A percentile compares a stretch with the other conserved stretches of the same genome.
Conservation (phyloP, 2,329 filamentous ascomycete genomes). For the Aspergillus sp. region DNA sequence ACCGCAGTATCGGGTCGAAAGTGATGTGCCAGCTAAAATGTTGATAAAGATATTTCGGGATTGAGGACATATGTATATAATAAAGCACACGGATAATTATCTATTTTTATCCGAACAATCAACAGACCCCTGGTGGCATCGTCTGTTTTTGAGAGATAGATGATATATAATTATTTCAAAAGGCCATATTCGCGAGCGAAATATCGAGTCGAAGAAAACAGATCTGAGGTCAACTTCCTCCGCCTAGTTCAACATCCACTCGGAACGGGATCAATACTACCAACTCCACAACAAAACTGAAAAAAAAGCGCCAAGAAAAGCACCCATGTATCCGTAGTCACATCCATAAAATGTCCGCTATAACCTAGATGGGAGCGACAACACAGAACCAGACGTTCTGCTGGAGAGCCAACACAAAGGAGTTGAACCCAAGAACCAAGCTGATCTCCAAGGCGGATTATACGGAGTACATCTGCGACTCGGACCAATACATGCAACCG, state of each 20-base stretch:
- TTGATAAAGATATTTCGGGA: too few species aligned
- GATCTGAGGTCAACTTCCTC: too few species aligned
- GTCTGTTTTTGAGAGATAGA: too few species aligned
- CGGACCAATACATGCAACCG: not conserved
- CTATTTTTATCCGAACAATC: not conserved
- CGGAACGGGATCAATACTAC: not conserved
- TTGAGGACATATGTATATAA: too few species aligned
- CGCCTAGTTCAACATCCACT: too few species aligned
- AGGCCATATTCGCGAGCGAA: too few species aligned
- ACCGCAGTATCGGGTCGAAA: not conserved
- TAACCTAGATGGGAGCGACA: not conserved
- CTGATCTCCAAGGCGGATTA: not conserved
- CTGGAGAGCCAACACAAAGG: not conserved
- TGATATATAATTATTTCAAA: too few species aligned
- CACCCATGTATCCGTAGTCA: not conserved
- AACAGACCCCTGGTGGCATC: not conserved
- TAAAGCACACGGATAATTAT: too few species aligned
- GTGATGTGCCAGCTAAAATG: not conserved
- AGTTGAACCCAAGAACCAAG: not conserved
- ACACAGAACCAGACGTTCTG: not conserved
- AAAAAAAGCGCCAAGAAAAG: not conserved
- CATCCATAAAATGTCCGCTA: not conserved
- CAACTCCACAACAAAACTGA: not conserved
- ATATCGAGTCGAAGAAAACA: too few species aligned
- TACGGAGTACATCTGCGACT: conserved; percentile 2